phyloP scores from a whole-genome alignment of 768 basidiomycete species.

The Tephrocybe sp. region DNA sequence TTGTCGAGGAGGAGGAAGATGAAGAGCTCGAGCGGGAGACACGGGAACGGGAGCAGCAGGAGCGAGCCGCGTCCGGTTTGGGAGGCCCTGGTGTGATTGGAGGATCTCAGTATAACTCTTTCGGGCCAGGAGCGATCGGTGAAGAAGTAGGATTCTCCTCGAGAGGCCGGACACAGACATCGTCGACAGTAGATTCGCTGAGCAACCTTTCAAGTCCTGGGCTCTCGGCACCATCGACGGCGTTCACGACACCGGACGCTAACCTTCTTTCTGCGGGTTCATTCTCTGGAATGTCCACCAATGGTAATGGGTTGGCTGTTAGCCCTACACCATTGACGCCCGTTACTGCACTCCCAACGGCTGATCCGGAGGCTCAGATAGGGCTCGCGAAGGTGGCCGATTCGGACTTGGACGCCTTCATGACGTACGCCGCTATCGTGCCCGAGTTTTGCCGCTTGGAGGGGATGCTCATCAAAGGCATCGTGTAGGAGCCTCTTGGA shows the following conservation, averaged over 20 bases:
- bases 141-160: slow-evolving; percentile 31
- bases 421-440: slow-evolving; percentile 83
- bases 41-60: slow-evolving; percentile 16
- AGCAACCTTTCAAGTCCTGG: slow-evolving; percentile 26
- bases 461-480: slow-evolving; percentile 70
- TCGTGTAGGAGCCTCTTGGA: slow-evolving; percentile 48
- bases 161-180: slow-evolving; percentile 57
- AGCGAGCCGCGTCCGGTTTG: slow-evolving; percentile 25
- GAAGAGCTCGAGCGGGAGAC: slow-evolving; percentile 62
- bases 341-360: slow-evolving; percentile 69
- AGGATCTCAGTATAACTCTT: slow-evolving; percentile 20
- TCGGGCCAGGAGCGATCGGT: slow-evolving; percentile 38
- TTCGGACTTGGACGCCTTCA: slow-evolving; percentile 80
- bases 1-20: slow-evolving; percentile 78
- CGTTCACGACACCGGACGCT: slow-evolving; percentile 68
- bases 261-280: slow-evolving; percentile 31
- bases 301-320: slow-evolving; percentile 32
- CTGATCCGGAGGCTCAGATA: slow-evolving; percentile 70
- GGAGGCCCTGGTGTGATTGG: slow-evolving; percentile 26
- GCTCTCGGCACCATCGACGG: slow-evolving; percentile 34
- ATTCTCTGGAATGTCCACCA: slow-evolving; percentile 30
- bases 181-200: slow-evolving; percentile 38
- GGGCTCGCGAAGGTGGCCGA: slow-evolving; percentile 84
- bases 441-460: slow-evolving; percentile 83
- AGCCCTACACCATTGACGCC: slow-evolving; percentile 65